Evolutionary conservation across 2,329 filamentous ascomycete species (phyloP).

Genomic region (Sarocladiaceae sp.): DNA sequence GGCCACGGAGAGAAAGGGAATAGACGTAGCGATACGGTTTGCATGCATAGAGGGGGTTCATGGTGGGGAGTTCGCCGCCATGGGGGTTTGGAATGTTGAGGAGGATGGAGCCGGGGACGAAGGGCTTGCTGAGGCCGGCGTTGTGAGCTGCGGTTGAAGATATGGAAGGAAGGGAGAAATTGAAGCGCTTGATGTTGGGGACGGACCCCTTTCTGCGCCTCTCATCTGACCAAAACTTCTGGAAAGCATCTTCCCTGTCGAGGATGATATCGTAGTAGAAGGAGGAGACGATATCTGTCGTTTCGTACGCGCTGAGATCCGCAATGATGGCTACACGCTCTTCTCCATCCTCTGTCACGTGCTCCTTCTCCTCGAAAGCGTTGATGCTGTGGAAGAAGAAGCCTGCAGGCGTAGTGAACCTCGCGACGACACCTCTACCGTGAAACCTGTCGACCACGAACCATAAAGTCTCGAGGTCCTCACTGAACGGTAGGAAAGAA

Average conservation of each 20-base stretch:
- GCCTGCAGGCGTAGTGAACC: slow-evolving; percentile 59
- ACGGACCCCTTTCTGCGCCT: slow-evolving; percentile 29
- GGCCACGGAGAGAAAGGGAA: slow-evolving; percentile 47
- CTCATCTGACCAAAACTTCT: slow-evolving; percentile 35
- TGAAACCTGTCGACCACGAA: slow-evolving; percentile 63
- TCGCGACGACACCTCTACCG: slow-evolving; percentile 59
- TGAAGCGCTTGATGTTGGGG: slow-evolving; percentile 36
- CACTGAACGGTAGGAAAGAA: slow-evolving; percentile 58
- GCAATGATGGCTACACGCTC: slow-evolving; percentile 47
- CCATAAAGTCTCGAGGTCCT: slow-evolving; percentile 55
- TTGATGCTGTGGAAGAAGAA: slow-evolving; percentile 81
- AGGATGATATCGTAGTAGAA: slow-evolving; percentile 67
- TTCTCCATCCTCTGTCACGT: slow-evolving; percentile 19
- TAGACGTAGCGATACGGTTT: slow-evolving; percentile 56
- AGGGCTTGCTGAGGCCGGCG: slow-evolving; percentile 10
- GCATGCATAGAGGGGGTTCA: slow-evolving; percentile 51
- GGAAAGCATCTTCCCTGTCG: slow-evolving; percentile 40
- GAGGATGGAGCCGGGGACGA: slow-evolving; percentile 22
- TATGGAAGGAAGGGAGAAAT: slow-evolving; percentile 29
- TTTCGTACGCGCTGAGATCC: slow-evolving; percentile 60
- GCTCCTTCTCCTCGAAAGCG: slow-evolving; percentile 57
- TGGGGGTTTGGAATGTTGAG: slow-evolving; percentile 46
- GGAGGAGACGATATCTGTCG: slow-evolving; percentile 55
- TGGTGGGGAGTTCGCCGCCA: slow-evolving; percentile 57
- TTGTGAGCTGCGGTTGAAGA: background rate